A percentile compares a stretch with the other conserved stretches of the same genome.
Conservation (phyloP, 148 eudicot genomes). For the Rhododendron griersonianum region DNA sequence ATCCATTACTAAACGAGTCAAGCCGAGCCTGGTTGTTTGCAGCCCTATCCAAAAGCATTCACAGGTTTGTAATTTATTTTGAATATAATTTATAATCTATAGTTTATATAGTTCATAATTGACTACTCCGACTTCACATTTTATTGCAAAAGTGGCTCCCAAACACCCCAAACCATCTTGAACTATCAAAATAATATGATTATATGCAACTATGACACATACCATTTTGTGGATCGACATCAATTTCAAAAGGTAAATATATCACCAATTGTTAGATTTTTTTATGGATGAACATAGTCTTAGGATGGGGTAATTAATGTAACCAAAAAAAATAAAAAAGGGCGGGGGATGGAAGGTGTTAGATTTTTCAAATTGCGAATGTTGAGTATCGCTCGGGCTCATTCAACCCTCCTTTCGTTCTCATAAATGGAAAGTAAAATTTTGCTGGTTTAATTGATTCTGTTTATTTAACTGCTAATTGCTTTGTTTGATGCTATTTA, state of each 20-base stretch:
- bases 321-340: too few species aligned
- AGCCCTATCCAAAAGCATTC: not conserved
- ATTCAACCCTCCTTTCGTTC: too few species aligned
- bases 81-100: not conserved
- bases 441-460: not conserved
- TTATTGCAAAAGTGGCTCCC: not conserved
- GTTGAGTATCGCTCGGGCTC: not conserved
- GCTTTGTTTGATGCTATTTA: constrained; percentile 15
- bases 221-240: not conserved
- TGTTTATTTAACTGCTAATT: not conserved
- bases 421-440: not conserved
- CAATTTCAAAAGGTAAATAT: too few species aligned
- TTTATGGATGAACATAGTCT: not conserved
- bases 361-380: not conserved
- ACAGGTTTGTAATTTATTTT: not conserved
- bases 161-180: not conserved
- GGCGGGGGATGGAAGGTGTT: not conserved
- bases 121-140: not conserved
- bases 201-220: not conserved
- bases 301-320: not conserved
- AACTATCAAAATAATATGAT: not conserved
- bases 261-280: not conserved
- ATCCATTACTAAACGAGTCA: not conserved
- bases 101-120: too few species aligned
- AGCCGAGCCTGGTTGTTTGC: not conserved